Percentiles rank a stretch among this genome's conserved stretches.
Conservation (phyloP, 2,329 filamentous ascomycete genomes). For the Arthrobotrys sinensis region DNA sequence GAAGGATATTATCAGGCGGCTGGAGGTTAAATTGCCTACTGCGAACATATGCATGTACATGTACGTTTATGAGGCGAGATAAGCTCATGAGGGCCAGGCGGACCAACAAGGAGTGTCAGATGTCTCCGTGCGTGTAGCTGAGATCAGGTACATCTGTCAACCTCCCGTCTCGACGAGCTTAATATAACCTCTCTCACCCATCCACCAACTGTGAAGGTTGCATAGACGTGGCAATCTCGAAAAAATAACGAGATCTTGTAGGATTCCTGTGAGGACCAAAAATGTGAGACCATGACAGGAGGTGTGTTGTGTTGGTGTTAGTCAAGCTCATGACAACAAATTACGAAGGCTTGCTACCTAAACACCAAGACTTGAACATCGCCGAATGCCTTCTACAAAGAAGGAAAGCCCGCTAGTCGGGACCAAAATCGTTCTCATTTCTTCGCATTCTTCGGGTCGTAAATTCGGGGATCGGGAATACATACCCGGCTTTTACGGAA, state of each 20-base stretch:
- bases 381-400: constrained; percentile 25
- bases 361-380: constrained; percentile 28
- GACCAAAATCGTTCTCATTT: constrained; percentile 5
- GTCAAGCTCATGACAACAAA: constrained; percentile 31
- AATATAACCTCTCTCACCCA: not conserved
- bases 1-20: constrained; percentile 15
- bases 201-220: not conserved
- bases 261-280: constrained; percentile 4
- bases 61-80: constrained; percentile 23
- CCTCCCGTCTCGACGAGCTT: constrained; percentile 6
- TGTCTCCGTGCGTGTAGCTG: constrained; percentile 3
- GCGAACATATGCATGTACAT: constrained; percentile 11
- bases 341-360: constrained; percentile 22
- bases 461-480: constrained; percentile 27
- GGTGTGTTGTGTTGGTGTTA: constrained; percentile 36
- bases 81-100: constrained; percentile 17
- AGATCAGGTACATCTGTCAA: constrained; percentile 25
- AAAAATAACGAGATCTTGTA: constrained; percentile 9
- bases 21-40: not conserved
- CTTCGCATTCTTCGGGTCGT: constrained; percentile 11
- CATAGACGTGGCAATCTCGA: constrained; percentile 12
- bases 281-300: not conserved
- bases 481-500: constrained; percentile 34
- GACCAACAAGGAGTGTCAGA: constrained; percentile 4
- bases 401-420: constrained; percentile 27